phyloP scores from a whole-genome alignment of 345 rosid genomes.

The Clarkia xantiana region DNA sequence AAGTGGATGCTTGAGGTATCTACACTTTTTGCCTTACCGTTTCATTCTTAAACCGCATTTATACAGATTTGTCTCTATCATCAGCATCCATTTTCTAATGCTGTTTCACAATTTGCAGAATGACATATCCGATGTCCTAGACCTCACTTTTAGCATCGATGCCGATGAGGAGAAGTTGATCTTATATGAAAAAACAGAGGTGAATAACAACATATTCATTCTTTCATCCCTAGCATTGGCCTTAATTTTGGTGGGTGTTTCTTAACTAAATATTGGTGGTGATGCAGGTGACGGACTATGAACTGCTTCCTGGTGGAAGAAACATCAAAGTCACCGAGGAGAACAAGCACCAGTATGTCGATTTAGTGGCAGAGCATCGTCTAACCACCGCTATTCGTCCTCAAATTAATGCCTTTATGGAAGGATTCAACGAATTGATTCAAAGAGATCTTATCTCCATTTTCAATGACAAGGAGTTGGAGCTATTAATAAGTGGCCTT shows the following conservation, averaged over 20 bases:
- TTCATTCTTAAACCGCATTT: background rate
- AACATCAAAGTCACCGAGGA: slow-evolving; percentile 89
- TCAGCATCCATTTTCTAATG: background rate
- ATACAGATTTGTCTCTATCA: background rate
- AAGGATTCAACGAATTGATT: slow-evolving; percentile 76
- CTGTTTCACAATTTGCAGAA: slow-evolving; percentile 36
- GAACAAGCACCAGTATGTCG: slow-evolving; percentile 86
- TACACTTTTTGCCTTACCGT: background rate
- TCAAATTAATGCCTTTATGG: slow-evolving; percentile 83
- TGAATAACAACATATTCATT: slow-evolving; percentile 1
- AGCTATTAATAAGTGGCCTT: slow-evolving; percentile 84
- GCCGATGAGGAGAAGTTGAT: slow-evolving; percentile 95
- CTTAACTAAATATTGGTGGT: slow-evolving; percentile 4
- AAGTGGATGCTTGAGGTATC: slow-evolving; percentile 99
- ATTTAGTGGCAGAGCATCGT: slow-evolving; percentile 79
- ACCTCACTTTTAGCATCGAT: slow-evolving; percentile 89
- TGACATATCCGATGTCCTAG: slow-evolving; percentile 65
- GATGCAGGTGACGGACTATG: slow-evolving; percentile 83
- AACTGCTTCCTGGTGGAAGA: slow-evolving; percentile 80
- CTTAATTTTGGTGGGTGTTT: background rate
- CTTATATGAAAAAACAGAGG: slow-evolving; percentile 71
- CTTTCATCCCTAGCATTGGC: background rate
- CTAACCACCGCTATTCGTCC: slow-evolving; percentile 96
- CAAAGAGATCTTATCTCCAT: slow-evolving; percentile 65
- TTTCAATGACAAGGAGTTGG: slow-evolving; percentile 89